A percentile compares a stretch with the other conserved stretches of the same genome.
phyloP scores from a whole-genome alignment of 2,329 filamentous ascomycete species.

The Venturiaceae sp. region DNA sequence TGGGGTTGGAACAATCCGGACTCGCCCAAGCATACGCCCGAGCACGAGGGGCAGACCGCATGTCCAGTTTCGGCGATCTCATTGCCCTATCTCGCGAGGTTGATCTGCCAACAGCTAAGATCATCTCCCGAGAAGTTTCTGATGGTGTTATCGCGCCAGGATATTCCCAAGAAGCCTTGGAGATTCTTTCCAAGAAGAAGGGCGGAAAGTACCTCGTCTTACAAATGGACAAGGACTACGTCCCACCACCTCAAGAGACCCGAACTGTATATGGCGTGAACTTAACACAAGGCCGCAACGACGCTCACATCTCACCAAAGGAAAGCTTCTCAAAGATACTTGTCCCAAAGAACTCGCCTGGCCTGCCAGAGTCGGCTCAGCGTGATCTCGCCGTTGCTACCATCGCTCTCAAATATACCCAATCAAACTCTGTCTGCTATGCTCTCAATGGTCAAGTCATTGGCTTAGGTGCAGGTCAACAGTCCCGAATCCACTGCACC shows the following conservation, averaged over 20 bases:
- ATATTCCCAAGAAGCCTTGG: constrained; percentile 76
- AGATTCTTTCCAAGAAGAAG: constrained; percentile 96
- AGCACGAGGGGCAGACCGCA: constrained; percentile 89
- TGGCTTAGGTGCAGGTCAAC: constrained; percentile 90
- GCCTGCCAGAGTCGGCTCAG: constrained; percentile 70
- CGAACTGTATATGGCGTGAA: constrained; percentile 86
- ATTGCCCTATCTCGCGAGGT: constrained; percentile 88
- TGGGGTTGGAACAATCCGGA: constrained; percentile 72
- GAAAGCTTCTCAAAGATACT: constrained; percentile 76
- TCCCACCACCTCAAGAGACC: constrained; percentile 63
- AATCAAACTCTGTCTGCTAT: constrained; percentile 98
- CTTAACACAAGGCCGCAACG: constrained; percentile 86
- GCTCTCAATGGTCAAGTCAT: constrained; percentile 88
- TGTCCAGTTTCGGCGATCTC: constrained; percentile 97
- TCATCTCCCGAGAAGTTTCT: constrained; percentile 95
- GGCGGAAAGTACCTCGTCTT: constrained; percentile 93
- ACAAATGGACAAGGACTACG: constrained; percentile 84
- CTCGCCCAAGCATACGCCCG: constrained; percentile 94
- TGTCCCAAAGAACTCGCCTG: constrained; percentile 50
- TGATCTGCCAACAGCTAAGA: constrained; percentile 87
- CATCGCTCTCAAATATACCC: constrained; percentile 96
- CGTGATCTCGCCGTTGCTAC: constrained; percentile 91
- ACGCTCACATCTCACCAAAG: constrained; percentile 72
- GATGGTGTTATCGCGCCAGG: constrained; percentile 91
- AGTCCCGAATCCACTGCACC: constrained; percentile 97